These are phyloP conservation scores for sunflower (Helianthus annuus) DNA, from an alignment of 129 eudicot species.

Conservation along the genomic window HanXRQr2.0-SUNRISE NC_035438.2:91673245-91673744, in stretches of 20 bases:
- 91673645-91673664: neutral
- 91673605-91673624: constrained; percentile 42
- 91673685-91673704: constrained; percentile 17
- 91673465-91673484: constrained; percentile 21
- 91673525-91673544: constrained; percentile 89
- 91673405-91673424: constrained; percentile 27
- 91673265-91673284: constrained; percentile 17
- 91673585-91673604: constrained; percentile 83
- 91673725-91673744: constrained; percentile 90
- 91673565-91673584: constrained; percentile 90
- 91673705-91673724: constrained; percentile 75
- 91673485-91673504: constrained; percentile 75
- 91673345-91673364: constrained; percentile 3
- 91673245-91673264: constrained; percentile 18
- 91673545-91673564: constrained; percentile 92
- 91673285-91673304: constrained; percentile 34
- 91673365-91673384: constrained; percentile 34
- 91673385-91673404: constrained; percentile 33
- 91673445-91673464: constrained; percentile 22
- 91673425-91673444: constrained; percentile 19
- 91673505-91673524: constrained; percentile 80
- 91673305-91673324: constrained; percentile 26
- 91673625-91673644: neutral
- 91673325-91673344: constrained; percentile 9
- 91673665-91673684: constrained; percentile 9